Evolutionary conservation across 2,329 filamentous ascomycete genomes (phyloP).

Genomic region (Lachnellula suecica): DNA sequence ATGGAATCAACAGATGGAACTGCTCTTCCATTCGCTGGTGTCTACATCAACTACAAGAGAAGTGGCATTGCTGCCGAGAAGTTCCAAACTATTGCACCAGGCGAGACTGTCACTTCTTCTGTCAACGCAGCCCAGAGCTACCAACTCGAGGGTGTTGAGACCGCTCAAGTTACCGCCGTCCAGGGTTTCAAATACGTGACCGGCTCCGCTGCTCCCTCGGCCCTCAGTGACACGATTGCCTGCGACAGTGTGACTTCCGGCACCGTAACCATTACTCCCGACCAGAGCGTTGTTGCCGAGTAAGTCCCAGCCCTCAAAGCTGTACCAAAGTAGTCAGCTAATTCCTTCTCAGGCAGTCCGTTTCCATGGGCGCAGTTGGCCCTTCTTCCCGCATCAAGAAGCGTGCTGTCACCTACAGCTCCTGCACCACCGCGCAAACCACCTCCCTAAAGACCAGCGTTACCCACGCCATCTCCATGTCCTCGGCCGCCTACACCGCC

Average conservation of each 20-base stretch:
- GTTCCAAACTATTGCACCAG: constrained; percentile 22
- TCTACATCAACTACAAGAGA: constrained; percentile 24
- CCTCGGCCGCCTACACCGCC: constrained; percentile 22
- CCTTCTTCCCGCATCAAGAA: constrained; percentile 21
- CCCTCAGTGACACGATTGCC: constrained; percentile 6
- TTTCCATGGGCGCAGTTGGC: constrained; percentile 12
- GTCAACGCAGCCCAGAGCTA: constrained; percentile 26
- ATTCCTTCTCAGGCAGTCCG: constrained; percentile 11
- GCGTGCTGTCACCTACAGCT: constrained; percentile 20
- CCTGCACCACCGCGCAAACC: constrained; percentile 18
- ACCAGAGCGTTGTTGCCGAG: constrained; percentile 20
- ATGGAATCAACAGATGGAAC: constrained; percentile 14
- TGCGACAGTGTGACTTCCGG: constrained; percentile 17
- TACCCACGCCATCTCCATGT: constrained; percentile 20
- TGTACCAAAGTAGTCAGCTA: not conserved
- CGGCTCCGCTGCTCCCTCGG: constrained; percentile 15
- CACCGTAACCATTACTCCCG: constrained; percentile 21
- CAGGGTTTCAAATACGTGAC: constrained; percentile 25
- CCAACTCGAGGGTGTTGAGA: constrained; percentile 18
- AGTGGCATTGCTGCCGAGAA: constrained; percentile 12
- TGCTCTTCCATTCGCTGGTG: constrained; percentile 21
- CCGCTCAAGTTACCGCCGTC: constrained; percentile 20
- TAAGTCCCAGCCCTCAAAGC: constrained; percentile 6
- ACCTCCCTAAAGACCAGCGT: constrained; percentile 19
- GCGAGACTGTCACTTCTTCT: constrained; percentile 20